Evolutionary conservation across 306 rosid species (phyloP).

Genomic region (Mimosa pudica): DNA sequence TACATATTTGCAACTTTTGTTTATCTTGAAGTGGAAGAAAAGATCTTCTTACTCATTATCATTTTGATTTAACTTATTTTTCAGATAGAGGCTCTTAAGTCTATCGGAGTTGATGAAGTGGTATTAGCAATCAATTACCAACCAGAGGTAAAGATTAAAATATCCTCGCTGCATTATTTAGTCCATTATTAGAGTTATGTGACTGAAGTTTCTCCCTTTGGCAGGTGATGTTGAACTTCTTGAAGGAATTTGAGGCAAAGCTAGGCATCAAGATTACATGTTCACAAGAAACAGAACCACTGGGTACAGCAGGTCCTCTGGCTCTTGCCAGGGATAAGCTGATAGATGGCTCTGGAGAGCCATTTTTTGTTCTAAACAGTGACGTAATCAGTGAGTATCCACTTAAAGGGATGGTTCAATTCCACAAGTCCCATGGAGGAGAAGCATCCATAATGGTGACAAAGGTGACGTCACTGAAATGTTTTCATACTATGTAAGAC

Average conservation of each 20-base stretch:
- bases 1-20: neutral
- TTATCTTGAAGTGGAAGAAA: neutral
- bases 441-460: constrained; percentile 99
- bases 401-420: constrained; percentile 82
- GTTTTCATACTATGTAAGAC: constrained; percentile 7
- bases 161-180: constrained; percentile 18
- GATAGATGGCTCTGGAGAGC: constrained; percentile 77
- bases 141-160: constrained; percentile 73
- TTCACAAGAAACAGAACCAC: constrained; percentile 98
- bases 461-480: constrained; percentile 58
- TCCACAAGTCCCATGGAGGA: constrained; percentile 93
- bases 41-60: constrained; percentile 15
- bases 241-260: constrained; percentile 89
- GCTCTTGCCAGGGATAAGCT: constrained; percentile 99
- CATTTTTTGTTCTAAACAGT: constrained; percentile 97
- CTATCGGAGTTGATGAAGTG: constrained; percentile 90
- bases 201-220: constrained; percentile 33
- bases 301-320: constrained; percentile 98
- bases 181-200: constrained; percentile 28
- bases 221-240: constrained; percentile 95
- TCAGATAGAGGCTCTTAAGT: constrained; percentile 98
- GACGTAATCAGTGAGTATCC: constrained; percentile 99
- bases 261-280: constrained; percentile 95
- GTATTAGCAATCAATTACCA: constrained; percentile 98
- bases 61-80: constrained; percentile 34